These are phyloP conservation scores for Neocucurbitaria cava DNA, from an alignment of 2,329 filamentous ascomycete species.

Conservation along the genomic window DNA sequence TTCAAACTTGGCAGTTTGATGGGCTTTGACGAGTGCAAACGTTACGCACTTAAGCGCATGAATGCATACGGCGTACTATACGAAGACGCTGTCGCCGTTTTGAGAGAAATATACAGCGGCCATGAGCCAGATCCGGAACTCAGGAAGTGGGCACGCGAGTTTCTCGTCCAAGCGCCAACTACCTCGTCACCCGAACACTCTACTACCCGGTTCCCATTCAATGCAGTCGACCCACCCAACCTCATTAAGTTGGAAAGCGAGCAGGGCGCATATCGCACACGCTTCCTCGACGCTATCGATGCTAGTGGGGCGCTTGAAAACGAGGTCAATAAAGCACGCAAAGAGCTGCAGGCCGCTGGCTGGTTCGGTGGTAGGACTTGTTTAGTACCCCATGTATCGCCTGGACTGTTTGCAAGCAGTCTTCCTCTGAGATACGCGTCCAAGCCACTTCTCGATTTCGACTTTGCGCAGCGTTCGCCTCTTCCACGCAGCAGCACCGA, in stretches of 20 bases:
- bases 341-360: conserved; percentile 13
- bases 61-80: conserved; percentile 35
- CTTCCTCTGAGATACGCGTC: background rate
- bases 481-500: background rate
- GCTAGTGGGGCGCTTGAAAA: conserved; percentile 25
- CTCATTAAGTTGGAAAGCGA: conserved; percentile 32
- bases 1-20: conserved; percentile 44
- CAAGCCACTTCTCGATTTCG: background rate
- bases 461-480: background rate
- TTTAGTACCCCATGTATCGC: background rate
- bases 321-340: conserved; percentile 31
- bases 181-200: background rate
- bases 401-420: background rate
- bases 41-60: conserved; percentile 43
- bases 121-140: conserved; percentile 30
- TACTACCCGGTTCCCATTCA: background rate
- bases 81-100: conserved; percentile 46
- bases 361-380: conserved; percentile 8
- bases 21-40: conserved; percentile 47
- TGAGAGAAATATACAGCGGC: conserved; percentile 45
- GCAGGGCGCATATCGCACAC: conserved; percentile 12
- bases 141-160: conserved; percentile 29
- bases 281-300: conserved; percentile 24
- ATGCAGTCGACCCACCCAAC: conserved; percentile 20
- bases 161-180: conserved; percentile 13